Percentiles rank a stretch among this genome's conserved stretches.
These are phyloP conservation scores for Sugiyamaella pinicola DNA, from an alignment of 1,139 yeast genomes.

Conservation along the genomic window DNA sequence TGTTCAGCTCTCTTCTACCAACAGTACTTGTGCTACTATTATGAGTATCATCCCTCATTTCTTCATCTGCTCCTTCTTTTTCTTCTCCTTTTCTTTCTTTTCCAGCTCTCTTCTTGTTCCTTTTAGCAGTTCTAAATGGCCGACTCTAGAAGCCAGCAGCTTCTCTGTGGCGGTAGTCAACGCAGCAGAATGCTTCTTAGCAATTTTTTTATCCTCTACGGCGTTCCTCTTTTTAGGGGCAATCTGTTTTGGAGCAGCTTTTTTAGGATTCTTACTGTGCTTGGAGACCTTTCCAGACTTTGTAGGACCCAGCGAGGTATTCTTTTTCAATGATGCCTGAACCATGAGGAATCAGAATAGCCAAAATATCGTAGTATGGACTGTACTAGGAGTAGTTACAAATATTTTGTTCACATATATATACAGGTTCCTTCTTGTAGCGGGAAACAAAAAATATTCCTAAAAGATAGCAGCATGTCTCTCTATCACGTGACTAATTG, in stretches of 20 bases:
- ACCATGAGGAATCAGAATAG: slow-evolving; percentile 47
- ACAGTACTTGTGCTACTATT: neutral
- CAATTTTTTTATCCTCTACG: slow-evolving; percentile 46
- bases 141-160: slow-evolving; percentile 83
- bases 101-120: slow-evolving; percentile 89
- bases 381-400: too few species aligned
- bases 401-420: neutral
- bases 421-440: neutral
- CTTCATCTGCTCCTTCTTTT: slow-evolving; percentile 26
- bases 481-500: neutral
- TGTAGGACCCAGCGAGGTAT: slow-evolving; percentile 20
- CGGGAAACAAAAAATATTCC: neutral
- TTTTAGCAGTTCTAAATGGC: slow-evolving; percentile 88
- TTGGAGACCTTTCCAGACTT: slow-evolving; percentile 34
- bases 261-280: slow-evolving; percentile 49
- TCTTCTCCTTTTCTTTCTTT: slow-evolving; percentile 52
- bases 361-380: neutral
- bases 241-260: slow-evolving; percentile 72
- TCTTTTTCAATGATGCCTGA: slow-evolving; percentile 55
- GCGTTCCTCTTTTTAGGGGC: slow-evolving; percentile 67
- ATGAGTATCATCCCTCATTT: slow-evolving; percentile 1
- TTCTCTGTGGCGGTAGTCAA: slow-evolving; percentile 77
- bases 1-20: neutral
- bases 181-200: slow-evolving; percentile 67
- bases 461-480: slow-evolving; percentile 6